Evolutionary conservation across 2,329 filamentous ascomycete species (phyloP).

Genomic region (Cercospora nicotianae): DNA sequence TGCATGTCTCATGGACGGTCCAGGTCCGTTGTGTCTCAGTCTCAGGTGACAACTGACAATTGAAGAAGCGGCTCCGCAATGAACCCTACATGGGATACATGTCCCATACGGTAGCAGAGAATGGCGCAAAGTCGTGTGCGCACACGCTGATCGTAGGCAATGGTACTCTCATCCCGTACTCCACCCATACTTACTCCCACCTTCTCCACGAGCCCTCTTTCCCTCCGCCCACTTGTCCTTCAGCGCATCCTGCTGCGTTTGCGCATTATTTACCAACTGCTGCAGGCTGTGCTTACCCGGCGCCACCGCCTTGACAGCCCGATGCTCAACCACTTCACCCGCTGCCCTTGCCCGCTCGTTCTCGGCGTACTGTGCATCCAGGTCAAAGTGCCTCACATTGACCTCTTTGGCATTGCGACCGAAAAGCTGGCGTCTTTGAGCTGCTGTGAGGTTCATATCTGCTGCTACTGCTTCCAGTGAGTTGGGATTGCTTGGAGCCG

Average conservation of each 20-base stretch:
- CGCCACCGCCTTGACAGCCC: slow-evolving; percentile 77
- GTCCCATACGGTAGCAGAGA: too few species aligned
- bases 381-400: slow-evolving; percentile 81
- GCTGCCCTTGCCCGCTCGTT: slow-evolving; percentile 75
- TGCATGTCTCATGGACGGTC: too few species aligned
- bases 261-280: slow-evolving; percentile 81
- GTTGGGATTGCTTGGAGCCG: slow-evolving; percentile 40
- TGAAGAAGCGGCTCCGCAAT: too few species aligned
- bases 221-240: slow-evolving; percentile 90
- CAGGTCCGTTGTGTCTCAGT: too few species aligned
- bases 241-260: slow-evolving; percentile 78
- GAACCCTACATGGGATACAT: too few species aligned
- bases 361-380: slow-evolving; percentile 78
- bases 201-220: slow-evolving; percentile 73
- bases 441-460: slow-evolving; percentile 74
- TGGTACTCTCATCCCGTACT: slow-evolving; percentile 11
- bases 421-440: slow-evolving; percentile 80
- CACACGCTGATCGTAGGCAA: neutral
- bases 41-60: too few species aligned
- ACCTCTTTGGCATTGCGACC: slow-evolving; percentile 58
- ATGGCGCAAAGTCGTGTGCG: too few species aligned
- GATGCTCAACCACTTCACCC: slow-evolving; percentile 69
- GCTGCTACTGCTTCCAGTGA: slow-evolving; percentile 71
- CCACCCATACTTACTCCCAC: slow-evolving; percentile 30
- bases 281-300: slow-evolving; percentile 87